Evolutionary conservation across 768 basidiomycete genomes (phyloP).

Genomic region (Antrodiella citrinella): DNA sequence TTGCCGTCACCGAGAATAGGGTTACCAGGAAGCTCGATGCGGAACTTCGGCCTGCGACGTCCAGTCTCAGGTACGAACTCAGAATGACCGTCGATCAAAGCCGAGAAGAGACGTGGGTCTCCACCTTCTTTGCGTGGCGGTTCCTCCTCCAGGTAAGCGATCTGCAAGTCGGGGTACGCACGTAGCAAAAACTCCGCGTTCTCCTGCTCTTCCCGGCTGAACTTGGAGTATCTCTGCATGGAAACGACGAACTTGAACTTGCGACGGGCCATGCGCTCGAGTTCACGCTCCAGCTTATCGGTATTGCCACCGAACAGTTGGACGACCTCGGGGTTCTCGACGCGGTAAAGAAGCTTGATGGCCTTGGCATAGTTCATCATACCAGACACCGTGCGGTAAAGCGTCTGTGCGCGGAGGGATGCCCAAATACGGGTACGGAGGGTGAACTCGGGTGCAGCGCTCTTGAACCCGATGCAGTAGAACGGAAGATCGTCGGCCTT

Average conservation of each 20-base stretch:
- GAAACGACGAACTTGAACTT: slow-evolving; percentile 99
- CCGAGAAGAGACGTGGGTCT: slow-evolving; percentile 91
- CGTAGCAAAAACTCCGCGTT: slow-evolving; percentile 97
- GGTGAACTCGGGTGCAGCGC: slow-evolving; percentile 95
- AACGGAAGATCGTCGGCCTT: slow-evolving; percentile 93
- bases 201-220: slow-evolving; percentile 99
- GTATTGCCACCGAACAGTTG: slow-evolving; percentile 97
- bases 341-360: slow-evolving; percentile 98
- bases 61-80: slow-evolving; percentile 89
- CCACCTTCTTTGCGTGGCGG: slow-evolving; percentile 89
- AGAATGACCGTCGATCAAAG: slow-evolving; percentile 95
- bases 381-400: slow-evolving; percentile 97
- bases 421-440: slow-evolving; percentile 99
- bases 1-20: slow-evolving; percentile 99
- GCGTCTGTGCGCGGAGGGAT: slow-evolving; percentile 94
- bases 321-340: slow-evolving; percentile 98
- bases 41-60: slow-evolving; percentile 90
- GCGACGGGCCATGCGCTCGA: slow-evolving; percentile 94
- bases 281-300: slow-evolving; percentile 90
- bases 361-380: slow-evolving; percentile 99
- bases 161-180: slow-evolving; percentile 97
- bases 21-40: slow-evolving; percentile 96
- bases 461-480: slow-evolving; percentile 99
- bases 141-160: slow-evolving; percentile 97
- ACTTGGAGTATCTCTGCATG: slow-evolving; percentile 99